Base-by-base conservation (phyloP, 495 filamentous ascomycete species). In the Daldinia loculata region DNA sequence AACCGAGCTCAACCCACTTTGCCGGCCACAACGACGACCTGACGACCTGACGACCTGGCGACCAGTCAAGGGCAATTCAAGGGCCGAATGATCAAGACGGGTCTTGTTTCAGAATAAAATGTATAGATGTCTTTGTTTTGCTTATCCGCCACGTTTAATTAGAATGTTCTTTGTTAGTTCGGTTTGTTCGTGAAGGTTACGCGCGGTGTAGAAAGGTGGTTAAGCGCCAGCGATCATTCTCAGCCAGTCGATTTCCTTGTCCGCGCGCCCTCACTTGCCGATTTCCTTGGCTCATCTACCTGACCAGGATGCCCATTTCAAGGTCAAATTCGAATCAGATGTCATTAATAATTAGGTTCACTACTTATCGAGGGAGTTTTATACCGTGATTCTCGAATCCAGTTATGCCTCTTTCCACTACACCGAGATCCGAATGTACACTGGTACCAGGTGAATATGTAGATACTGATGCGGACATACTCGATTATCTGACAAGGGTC, bases 81-180 rank as follows among this genome's bases (percentile, higher is more conserved):
- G 66, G 61, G 50, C 61, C 51, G 52, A 32, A 53, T 58, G 36
- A 73, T 56, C 12, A 65, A 56, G 51, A 57, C 45, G 17, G 34
- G 61, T 29, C 61, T n/a, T 39, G 70, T 73, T 73, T 73, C 70
- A 73, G 43, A 73, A 66, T 73, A 69, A 57, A 69, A 69, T 62
- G 17, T 26, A 45, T n/a, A 63, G 17, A 29, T 63, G 51, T 27
- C 70, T 73, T 73, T 73, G 70, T 73, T 73, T 73, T 58, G 66
- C 50, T 30, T 50, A 22, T 69, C 66, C 43, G 22, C 57, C 43
- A 48, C 17, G 39, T 1, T 15, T 56, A 45, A 69, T 57, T 50
- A 66, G 70, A 69, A 27, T n/a, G 14, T 73, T 73, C 70, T 69
- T 73, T 73, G 66, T 62, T 32, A 22, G 59, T 56, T 64, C 41